Conservation (phyloP, 352 stramenopile species). For the Pythium dissimile region DNA sequence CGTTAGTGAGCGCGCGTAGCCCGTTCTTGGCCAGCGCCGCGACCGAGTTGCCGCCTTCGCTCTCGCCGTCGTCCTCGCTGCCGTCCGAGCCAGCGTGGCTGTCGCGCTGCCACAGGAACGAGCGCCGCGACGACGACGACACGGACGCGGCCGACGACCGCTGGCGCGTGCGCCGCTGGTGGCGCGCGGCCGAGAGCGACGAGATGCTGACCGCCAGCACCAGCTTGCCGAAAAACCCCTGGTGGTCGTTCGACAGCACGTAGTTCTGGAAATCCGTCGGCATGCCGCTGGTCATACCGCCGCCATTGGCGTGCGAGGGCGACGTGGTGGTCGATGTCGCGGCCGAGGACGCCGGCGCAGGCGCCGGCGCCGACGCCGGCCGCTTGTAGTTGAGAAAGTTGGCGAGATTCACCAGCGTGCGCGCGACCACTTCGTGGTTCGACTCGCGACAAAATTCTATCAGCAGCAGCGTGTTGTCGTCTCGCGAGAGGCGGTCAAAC, state of each 20-base stretch:
- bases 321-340: constrained; percentile 19
- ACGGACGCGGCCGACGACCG: constrained; percentile 25
- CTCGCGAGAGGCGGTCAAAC: constrained; percentile 76
- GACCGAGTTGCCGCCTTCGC: constrained; percentile 12
- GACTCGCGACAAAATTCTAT: constrained; percentile 75
- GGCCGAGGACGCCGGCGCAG: constrained; percentile 18
- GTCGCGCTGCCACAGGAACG: constrained; percentile 19
- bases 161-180: constrained; percentile 28
- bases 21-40: constrained; percentile 20
- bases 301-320: neutral
- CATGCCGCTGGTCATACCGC: no score
- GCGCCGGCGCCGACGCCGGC: constrained; percentile 13
- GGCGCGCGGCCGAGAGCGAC: constrained; percentile 46
- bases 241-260: constrained; percentile 77
- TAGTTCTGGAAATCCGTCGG: constrained; percentile 51
- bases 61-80: constrained; percentile 13
- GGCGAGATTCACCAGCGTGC: constrained; percentile 79
- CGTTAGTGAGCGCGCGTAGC: constrained; percentile 17
- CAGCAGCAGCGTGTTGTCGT: constrained; percentile 84
- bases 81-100: constrained; percentile 5
- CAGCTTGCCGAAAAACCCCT: constrained; percentile 84
- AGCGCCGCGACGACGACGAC: constrained; percentile 7
- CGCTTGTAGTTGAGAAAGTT: constrained; percentile 62
- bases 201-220: constrained; percentile 60
- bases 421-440: constrained; percentile 75